phyloP scores from a whole-genome alignment of 176 grass and related monocot genomes.

The Alloteropsis semialata region DNA sequence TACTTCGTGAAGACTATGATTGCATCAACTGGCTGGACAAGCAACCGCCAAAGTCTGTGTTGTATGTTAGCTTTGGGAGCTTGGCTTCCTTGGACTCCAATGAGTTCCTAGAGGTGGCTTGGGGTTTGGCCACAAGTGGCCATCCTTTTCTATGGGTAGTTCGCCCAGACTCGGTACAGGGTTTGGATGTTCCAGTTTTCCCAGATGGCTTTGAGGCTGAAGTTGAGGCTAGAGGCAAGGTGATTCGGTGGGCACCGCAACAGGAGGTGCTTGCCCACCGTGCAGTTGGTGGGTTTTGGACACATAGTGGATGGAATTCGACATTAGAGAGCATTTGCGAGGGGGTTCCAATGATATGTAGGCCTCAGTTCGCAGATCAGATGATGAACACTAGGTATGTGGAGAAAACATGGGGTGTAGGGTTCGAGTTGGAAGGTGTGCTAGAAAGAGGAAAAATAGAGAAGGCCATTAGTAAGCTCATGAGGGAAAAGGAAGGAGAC shows the following conservation, averaged over 20 bases:
- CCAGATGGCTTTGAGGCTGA: too few relatives aligned
- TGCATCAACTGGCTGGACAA: slow-evolving; percentile 39
- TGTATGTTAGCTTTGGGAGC: slow-evolving; percentile 51
- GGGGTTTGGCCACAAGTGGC: slow-evolving; percentile 5
- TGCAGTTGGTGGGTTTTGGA: too few relatives aligned
- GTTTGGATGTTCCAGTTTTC: background rate
- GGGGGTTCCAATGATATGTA: too few relatives aligned
- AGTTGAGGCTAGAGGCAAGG: too few relatives aligned
- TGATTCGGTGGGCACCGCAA: too few relatives aligned
- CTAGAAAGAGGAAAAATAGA: background rate
- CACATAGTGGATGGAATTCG: too few relatives aligned
- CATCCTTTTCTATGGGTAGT: slow-evolving; percentile 37
- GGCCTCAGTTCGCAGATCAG: too few relatives aligned
- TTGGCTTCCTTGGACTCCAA: background rate
- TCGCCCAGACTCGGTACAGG: background rate
- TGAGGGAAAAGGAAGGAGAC: slow-evolving; percentile 9
- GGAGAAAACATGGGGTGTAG: too few relatives aligned
- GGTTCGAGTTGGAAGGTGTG: too few relatives aligned
- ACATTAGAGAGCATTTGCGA: too few relatives aligned
- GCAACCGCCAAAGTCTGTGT: background rate
- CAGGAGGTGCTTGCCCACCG: too few relatives aligned
- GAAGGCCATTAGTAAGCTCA: background rate
- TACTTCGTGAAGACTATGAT: background rate
- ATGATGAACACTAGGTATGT: too few relatives aligned
- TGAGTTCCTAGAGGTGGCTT: slow-evolving; percentile 12